These are phyloP conservation scores for Ceratobasidium sp. DNA, from an alignment of 1,284 basidiomycete species.

Conservation along the genomic window DNA sequence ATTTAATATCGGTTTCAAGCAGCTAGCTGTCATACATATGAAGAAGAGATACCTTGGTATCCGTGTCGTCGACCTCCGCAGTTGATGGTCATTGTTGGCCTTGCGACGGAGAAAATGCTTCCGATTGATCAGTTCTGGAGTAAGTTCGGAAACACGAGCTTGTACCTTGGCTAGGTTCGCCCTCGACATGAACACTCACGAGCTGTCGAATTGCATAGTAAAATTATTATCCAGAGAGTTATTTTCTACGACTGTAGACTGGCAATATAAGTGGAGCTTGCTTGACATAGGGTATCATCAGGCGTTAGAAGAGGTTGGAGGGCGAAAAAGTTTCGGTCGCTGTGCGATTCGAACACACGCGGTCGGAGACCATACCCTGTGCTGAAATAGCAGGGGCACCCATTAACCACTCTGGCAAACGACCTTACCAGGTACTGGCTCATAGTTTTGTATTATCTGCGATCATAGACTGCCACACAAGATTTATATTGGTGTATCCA, in stretches of 20 bases:
- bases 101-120: background rate
- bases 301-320: background rate
- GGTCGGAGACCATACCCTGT: slow-evolving; percentile 47
- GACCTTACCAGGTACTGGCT: slow-evolving; percentile 1
- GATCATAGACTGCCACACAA: no score
- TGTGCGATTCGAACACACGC: slow-evolving; percentile 47
- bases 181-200: no score
- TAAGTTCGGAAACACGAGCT: background rate
- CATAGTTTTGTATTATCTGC: no score
- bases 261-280: background rate
- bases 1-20: background rate
- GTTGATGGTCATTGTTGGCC: background rate
- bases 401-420: slow-evolving; percentile 48
- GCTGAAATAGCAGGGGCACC: slow-evolving; percentile 43
- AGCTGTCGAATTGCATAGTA: no score
- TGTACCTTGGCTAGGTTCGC: no score
- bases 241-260: no score
- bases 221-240: no score
- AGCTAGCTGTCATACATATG: background rate
- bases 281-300: background rate
- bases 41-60: background rate
- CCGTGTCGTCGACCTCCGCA: background rate
- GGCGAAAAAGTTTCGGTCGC: slow-evolving; percentile 31
- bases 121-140: background rate
- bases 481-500: no score